Conservation (phyloP, 495 filamentous ascomycete species). For the Trichoderma virens region DNA sequence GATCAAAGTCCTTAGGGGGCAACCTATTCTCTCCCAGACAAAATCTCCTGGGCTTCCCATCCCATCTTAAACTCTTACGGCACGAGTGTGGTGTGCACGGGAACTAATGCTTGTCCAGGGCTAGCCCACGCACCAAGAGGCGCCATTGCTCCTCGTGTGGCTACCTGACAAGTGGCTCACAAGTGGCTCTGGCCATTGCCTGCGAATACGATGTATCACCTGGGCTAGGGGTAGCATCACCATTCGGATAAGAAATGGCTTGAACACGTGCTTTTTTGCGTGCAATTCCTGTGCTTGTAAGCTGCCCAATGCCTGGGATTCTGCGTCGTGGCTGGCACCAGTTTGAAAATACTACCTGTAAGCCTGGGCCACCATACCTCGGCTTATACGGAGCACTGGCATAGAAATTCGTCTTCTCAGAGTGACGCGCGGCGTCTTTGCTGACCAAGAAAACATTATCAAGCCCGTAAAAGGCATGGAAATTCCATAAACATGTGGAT, state of each 20-base stretch:
- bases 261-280: neutral
- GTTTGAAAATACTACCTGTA: too few species aligned
- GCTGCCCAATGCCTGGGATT: too few species aligned
- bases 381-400: too few species aligned
- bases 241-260: neutral
- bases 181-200: slow-evolving; percentile 5
- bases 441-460: too few species aligned
- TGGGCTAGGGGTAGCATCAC: neutral
- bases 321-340: too few species aligned
- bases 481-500: too few species aligned
- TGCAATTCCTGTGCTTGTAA: neutral
- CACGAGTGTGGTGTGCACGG: slow-evolving; percentile 17
- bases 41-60: neutral
- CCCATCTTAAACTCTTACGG: neutral
- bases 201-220: neutral
- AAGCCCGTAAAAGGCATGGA: too few species aligned
- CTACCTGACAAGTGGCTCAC: slow-evolving; percentile 16
- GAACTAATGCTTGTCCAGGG: slow-evolving; percentile 12
- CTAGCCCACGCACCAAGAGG: slow-evolving; percentile 13
- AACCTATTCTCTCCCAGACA: neutral
- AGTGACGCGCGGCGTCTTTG: too few species aligned
- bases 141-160: too few species aligned
- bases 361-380: too few species aligned
- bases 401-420: too few species aligned
- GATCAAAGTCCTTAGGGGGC: neutral